Percentiles rank a stretch among this genome's conserved stretches.
Conservation (phyloP, 108 stramenopile genomes). For the Bacterosira constricta region DNA sequence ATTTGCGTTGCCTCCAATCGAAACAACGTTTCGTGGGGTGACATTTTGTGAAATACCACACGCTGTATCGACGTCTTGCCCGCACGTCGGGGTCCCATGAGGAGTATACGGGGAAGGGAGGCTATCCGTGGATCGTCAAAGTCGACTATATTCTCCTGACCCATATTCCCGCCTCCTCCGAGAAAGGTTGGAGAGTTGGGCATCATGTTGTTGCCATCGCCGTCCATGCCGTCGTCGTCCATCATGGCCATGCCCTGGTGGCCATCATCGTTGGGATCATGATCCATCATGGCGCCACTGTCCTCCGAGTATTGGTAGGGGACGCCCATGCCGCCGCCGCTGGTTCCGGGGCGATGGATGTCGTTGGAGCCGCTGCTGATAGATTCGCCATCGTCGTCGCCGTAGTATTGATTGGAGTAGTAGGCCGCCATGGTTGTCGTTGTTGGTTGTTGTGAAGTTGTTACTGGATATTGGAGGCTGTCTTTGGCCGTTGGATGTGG, state of each 20-base stretch:
- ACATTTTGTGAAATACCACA: constrained; percentile 99
- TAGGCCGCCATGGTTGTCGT: constrained; percentile 1
- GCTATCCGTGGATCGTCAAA: constrained; percentile 85
- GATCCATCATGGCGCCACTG: constrained; percentile 13
- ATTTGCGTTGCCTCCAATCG: constrained; percentile 86
- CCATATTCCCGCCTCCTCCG: background rate
- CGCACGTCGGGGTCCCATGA: constrained; percentile 94
- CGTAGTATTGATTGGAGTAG: constrained; percentile 19
- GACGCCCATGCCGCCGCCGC: background rate
- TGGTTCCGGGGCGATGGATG: background rate
- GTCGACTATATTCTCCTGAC: constrained; percentile 38
- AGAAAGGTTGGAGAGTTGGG: background rate
- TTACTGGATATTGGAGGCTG: too few relatives aligned
- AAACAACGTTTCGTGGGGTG: constrained; percentile 99
- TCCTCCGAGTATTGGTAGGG: too few relatives aligned
- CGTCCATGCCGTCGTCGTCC: background rate
- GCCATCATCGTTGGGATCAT: background rate
- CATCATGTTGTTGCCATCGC: background rate
- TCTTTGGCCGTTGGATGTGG: too few relatives aligned
- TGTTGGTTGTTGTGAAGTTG: background rate
- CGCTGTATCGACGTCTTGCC: constrained; percentile 95
- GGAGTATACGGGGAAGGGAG: constrained; percentile 85
- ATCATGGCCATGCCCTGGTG: constrained; percentile 4
- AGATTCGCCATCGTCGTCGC: constrained; percentile 30
- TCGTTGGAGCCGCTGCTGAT: constrained; percentile 28